phyloP scores from a whole-genome alignment of 441 rosid genomes.

The Adansonia madagascariensis region DNA sequence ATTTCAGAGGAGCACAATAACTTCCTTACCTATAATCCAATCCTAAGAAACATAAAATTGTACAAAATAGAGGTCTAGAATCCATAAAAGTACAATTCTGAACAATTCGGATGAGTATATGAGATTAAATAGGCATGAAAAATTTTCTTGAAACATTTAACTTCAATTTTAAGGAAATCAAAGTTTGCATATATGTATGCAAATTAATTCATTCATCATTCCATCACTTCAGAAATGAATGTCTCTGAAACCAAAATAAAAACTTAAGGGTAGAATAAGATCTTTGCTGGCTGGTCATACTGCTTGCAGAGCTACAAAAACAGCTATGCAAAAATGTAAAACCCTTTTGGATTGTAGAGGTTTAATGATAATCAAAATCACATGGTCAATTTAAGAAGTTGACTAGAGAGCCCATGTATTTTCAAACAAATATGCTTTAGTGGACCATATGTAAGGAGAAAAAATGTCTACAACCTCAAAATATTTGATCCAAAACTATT shows the following conservation, averaged over 20 bases:
- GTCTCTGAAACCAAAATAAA: neutral
- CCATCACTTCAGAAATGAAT: slow-evolving; percentile 1
- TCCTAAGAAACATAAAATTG: neutral
- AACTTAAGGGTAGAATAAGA: neutral
- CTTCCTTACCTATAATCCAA: neutral
- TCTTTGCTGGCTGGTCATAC: neutral
- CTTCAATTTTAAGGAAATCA: neutral
- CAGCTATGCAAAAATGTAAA: neutral
- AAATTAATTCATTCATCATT: neutral
- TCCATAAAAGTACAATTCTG: neutral
- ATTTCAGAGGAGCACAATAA: neutral
- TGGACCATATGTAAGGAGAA: neutral
- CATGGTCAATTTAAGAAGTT: neutral
- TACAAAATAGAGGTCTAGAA: neutral
- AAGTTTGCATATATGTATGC: neutral
- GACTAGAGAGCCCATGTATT: neutral
- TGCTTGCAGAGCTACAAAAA: neutral
- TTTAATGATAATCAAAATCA: neutral
- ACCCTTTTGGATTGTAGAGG: neutral
- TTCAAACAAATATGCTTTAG: neutral
- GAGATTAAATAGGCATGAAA: neutral
- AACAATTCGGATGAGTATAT: neutral
- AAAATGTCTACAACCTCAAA: neutral
- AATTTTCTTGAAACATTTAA: neutral
- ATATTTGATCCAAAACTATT: neutral